Evolutionary conservation across 352 stramenopile genomes (phyloP).

Genomic region (Sclerospora graminicola): DNA sequence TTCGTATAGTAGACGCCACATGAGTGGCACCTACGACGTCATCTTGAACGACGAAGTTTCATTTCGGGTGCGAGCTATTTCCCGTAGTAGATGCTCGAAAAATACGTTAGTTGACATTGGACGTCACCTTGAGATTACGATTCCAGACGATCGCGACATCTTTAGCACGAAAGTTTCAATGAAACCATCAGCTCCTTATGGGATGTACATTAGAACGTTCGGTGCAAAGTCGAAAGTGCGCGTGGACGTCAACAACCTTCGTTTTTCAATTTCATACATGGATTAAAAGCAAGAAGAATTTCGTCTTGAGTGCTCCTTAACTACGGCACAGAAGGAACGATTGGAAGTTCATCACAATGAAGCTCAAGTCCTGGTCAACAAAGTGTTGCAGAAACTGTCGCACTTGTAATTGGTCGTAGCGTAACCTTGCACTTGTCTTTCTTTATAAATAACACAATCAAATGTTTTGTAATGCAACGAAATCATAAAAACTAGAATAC

Average conservation of each 20-base stretch:
- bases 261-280: too few relatives aligned
- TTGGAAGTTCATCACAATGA: slow-evolving; percentile 22
- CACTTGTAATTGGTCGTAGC: too few relatives aligned
- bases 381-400: too few relatives aligned
- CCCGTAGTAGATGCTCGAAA: slow-evolving; percentile 7
- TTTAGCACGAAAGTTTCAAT: too few relatives aligned
- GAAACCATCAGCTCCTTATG: too few relatives aligned
- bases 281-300: too few relatives aligned
- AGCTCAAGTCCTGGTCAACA: slow-evolving; percentile 10
- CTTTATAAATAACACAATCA: too few relatives aligned
- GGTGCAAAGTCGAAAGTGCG: too few relatives aligned
- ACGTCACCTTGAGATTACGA: slow-evolving; percentile 17
- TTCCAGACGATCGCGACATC: slow-evolving; percentile 8
- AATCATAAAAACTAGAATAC: too few relatives aligned
- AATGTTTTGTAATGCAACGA: too few relatives aligned
- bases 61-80: slow-evolving; percentile 17
- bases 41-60: slow-evolving; percentile 31
- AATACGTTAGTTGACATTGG: slow-evolving; percentile 4
- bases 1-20: slow-evolving; percentile 4
- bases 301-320: slow-evolving; percentile 16
- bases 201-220: slow-evolving; percentile 15
- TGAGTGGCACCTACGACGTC: slow-evolving; percentile 22
- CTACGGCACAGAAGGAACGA: slow-evolving; percentile 13
- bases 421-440: too few relatives aligned
- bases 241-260: too few relatives aligned